These are phyloP conservation scores for Prunus mume DNA, from an alignment of 306 rosid species.

Conservation along the genomic window DNA sequence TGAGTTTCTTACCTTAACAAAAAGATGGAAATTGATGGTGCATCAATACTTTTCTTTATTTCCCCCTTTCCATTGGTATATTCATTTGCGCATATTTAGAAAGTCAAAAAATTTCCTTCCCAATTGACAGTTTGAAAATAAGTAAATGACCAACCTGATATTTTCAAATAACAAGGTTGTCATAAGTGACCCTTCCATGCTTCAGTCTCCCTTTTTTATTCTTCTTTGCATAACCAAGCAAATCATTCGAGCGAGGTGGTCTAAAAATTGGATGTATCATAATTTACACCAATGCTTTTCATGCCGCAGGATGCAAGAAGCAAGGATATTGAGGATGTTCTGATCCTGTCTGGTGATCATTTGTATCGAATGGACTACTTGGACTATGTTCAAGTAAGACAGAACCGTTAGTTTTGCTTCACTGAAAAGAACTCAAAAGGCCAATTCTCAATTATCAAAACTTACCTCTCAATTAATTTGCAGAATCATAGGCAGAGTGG, in stretches of 20 bases:
- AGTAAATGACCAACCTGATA: no score
- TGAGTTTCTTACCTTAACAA: background rate
- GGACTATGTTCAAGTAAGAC: constrained; percentile 85
- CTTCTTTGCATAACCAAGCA: background rate
- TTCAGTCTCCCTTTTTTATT: background rate
- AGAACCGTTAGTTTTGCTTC: background rate
- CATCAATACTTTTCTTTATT: background rate
- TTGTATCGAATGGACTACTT: constrained; percentile 88
- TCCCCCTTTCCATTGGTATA: background rate
- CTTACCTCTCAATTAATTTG: constrained; percentile 22
- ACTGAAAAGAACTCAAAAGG: constrained; percentile 8
- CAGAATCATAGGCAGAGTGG: constrained; percentile 88
- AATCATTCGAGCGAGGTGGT: background rate
- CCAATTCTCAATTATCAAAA: constrained; percentile 16
- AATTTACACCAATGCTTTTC: constrained; percentile 4
- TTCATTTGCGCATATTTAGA: no score
- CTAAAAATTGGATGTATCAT: constrained; percentile 2
- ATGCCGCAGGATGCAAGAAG: constrained; percentile 71
- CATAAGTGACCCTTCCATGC: no score
- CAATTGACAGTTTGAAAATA: no score
- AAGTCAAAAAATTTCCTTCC: no score
- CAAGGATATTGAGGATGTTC: constrained; percentile 80
- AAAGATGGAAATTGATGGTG: background rate
- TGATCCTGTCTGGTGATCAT: constrained; percentile 92
- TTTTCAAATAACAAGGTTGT: no score